Base-by-base conservation (phyloP, 169 alveolate species). In the Eimeria acervulina region DNA sequence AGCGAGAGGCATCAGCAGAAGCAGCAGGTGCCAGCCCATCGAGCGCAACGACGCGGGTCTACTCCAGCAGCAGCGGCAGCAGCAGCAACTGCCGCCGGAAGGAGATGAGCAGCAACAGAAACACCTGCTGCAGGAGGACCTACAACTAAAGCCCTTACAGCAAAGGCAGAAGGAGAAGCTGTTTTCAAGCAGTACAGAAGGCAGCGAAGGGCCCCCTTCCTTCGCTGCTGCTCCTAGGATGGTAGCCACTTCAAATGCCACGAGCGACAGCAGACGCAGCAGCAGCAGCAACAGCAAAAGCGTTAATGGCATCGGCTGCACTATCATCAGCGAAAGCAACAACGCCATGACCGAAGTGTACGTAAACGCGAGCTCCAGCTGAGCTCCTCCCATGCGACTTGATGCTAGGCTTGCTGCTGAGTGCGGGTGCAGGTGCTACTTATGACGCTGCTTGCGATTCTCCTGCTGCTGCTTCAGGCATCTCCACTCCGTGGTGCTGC, bases 401-500 rank as follows among this genome's bases (percentile, higher is more conserved):
- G 84, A 28, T 78, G 42, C 66, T 44, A 26, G 42, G 15, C 23
- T 78, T 40, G 68, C 88, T 42, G 88, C 66, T 78, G 36, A n/a
- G 12, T 78, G 88, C 3, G 63, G 44, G 66, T 26, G n/a, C 66
- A 26, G 88, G 12, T 78, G 28, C 40, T 78, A 26, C 61, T 42
- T 19, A 23, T 76, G 88, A 38, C 23, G 63, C 88, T 42, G 61
- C 63, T 1, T 40, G 33, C 15, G 26, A 15, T 26, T 19, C 38
- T 76, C 19, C 26, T 3, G 19, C 63, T 76, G 36, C 40, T 40
- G 40, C 63, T 44, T 23, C 42, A 78, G 88, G 66, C 38, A 47
- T n/a, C 33, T 78, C 40, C 40, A 78, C 42, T 78, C 88, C 0
- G 88, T 78, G 26, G 88, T 78, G 88, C 66, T 78, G 63, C 88